Evolutionary conservation across 2,329 filamentous ascomycete species (phyloP).

Genomic region (Fusarium veterinarium): DNA sequence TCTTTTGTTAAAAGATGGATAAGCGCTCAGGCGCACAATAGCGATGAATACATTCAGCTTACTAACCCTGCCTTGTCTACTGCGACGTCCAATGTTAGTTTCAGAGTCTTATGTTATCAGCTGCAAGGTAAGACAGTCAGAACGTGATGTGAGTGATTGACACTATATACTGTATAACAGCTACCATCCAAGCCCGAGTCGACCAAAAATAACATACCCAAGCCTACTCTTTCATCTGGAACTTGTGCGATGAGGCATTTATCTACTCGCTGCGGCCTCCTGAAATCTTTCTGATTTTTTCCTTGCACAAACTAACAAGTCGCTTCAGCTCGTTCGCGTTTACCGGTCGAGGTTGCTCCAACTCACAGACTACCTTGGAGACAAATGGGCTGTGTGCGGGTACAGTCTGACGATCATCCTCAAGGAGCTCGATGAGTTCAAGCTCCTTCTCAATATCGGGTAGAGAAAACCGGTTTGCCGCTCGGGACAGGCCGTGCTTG

Average conservation of each 20-base stretch:
- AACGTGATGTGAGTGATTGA: slow-evolving; percentile 6
- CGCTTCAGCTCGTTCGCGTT: slow-evolving; percentile 47
- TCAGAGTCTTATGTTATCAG: neutral
- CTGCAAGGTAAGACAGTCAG: neutral
- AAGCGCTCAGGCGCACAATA: slow-evolving; percentile 24
- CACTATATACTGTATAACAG: slow-evolving; percentile 24
- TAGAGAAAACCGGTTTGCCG: slow-evolving; percentile 9
- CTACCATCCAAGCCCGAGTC: slow-evolving; percentile 16
- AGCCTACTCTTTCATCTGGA: neutral
- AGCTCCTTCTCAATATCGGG: neutral
- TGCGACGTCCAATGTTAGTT: neutral
- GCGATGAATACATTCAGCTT: slow-evolving; percentile 5
- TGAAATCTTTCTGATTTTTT: slow-evolving; percentile 39
- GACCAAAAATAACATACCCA: slow-evolving; percentile 17
- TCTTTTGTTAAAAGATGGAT: slow-evolving; percentile 12
- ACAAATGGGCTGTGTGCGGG: slow-evolving; percentile 40
- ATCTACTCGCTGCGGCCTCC: slow-evolving; percentile 31
- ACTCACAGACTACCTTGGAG: slow-evolving; percentile 43
- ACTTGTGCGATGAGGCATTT: slow-evolving; percentile 1
- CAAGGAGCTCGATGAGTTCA: neutral
- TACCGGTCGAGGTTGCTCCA: slow-evolving; percentile 49
- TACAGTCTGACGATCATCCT: slow-evolving; percentile 19
- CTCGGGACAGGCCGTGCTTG: neutral
- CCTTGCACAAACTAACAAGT: slow-evolving; percentile 46
- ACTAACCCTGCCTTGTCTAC: neutral